Conservation (phyloP, 805 yeast species). For the Millerozyma acaciae region DNA sequence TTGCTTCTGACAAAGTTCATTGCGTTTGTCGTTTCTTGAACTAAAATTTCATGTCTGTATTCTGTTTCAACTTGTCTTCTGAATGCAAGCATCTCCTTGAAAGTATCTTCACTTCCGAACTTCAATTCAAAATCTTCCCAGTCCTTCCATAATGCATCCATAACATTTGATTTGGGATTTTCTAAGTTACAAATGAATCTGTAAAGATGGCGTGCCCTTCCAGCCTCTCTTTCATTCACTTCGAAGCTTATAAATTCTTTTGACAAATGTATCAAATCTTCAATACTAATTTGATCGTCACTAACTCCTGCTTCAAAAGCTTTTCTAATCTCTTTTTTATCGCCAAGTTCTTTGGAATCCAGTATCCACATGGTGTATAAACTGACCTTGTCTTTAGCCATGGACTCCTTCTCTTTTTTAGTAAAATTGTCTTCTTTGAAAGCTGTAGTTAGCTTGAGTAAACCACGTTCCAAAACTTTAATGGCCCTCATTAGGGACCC, state of each 20-base stretch:
- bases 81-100: slow-evolving; percentile 65
- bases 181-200: slow-evolving; percentile 31
- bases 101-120: slow-evolving; percentile 66
- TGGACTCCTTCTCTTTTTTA: slow-evolving; percentile 10
- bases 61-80: slow-evolving; percentile 42
- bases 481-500: slow-evolving; percentile 51
- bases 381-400: slow-evolving; percentile 20
- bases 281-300: too few species aligned
- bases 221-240: slow-evolving; percentile 43
- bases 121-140: slow-evolving; percentile 77
- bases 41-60: slow-evolving; percentile 11
- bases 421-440: slow-evolving; percentile 1
- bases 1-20: slow-evolving; percentile 46
- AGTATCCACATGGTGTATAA: slow-evolving; percentile 13
- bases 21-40: slow-evolving; percentile 23
- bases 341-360: slow-evolving; percentile 11
- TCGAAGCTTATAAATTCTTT: slow-evolving; percentile 60
- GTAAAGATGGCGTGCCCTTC: slow-evolving; percentile 61
- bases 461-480: slow-evolving; percentile 17
- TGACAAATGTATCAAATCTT: slow-evolving; percentile 42
- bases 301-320: slow-evolving; percentile 43
- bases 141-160: slow-evolving; percentile 45
- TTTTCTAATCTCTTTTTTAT: slow-evolving; percentile 19
- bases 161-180: slow-evolving; percentile 15
- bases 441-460: slow-evolving; percentile 6